These are phyloP conservation scores for Sugiyamaella paludigena DNA, from an alignment of 1,139 yeast species.

Conservation along the genomic window DNA sequence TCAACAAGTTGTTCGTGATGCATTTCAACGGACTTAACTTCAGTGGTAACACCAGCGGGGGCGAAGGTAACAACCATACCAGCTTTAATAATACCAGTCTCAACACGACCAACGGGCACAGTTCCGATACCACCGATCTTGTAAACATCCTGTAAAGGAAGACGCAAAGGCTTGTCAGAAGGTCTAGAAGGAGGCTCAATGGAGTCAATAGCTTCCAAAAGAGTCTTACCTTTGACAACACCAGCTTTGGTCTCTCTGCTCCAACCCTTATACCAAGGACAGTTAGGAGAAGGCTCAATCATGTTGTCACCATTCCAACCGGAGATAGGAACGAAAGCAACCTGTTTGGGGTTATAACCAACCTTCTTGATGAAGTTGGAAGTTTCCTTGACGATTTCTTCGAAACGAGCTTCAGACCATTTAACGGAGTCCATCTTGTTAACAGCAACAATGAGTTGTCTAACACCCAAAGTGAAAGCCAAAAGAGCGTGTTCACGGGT, in stretches of 20 bases:
- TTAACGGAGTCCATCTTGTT: conserved; percentile 93
- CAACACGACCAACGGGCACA: conserved; percentile 94
- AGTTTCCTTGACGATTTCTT: conserved; percentile 80
- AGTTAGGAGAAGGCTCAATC: conserved; percentile 79
- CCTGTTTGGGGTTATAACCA: conserved; percentile 90
- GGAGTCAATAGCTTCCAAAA: conserved; percentile 83
- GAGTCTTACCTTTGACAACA: conserved; percentile 77
- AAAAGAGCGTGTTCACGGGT: conserved; percentile 91
- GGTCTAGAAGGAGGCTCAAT: conserved; percentile 85
- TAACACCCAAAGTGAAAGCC: conserved; percentile 89
- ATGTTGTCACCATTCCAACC: conserved; percentile 96
- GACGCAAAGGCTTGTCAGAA: conserved; percentile 87
- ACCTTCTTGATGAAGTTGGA: conserved; percentile 89
- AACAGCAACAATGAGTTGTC: conserved; percentile 83
- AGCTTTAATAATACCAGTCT: conserved; percentile 88
- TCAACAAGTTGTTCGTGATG: conserved; percentile 84
- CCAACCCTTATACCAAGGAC: conserved; percentile 94
- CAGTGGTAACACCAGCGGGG: conserved; percentile 91
- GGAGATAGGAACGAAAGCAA: conserved; percentile 88
- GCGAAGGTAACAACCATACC: conserved; percentile 90
- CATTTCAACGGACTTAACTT: conserved; percentile 92
- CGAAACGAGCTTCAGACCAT: conserved; percentile 79
- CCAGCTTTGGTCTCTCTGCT: conserved; percentile 81
- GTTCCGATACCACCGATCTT: conserved; percentile 93
- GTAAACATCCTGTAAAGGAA: conserved; percentile 90